phyloP scores from a whole-genome alignment of 768 basidiomycete species.

The Arthromyces matolae region DNA sequence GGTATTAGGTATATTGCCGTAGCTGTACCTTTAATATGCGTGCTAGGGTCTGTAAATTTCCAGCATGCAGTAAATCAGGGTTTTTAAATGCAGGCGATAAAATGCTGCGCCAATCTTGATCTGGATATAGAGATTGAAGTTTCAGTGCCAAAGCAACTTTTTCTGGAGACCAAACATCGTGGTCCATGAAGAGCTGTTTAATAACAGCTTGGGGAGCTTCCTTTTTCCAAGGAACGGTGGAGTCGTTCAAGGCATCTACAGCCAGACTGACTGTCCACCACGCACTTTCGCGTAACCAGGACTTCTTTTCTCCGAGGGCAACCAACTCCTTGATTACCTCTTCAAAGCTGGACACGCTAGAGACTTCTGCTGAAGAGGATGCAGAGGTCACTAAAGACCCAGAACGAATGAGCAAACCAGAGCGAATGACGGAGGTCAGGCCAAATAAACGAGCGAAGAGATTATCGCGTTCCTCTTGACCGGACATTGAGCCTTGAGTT shows the following conservation, averaged over 20 bases:
- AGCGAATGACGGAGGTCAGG: constrained; percentile 78
- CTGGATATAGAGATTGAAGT: constrained; percentile 57
- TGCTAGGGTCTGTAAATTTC: constrained; percentile 74
- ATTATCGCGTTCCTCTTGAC: constrained; percentile 90
- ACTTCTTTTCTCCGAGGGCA: constrained; percentile 74
- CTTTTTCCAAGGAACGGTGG: constrained; percentile 67
- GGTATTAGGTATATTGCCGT: background rate
- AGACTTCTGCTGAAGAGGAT: constrained; percentile 49
- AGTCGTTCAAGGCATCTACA: constrained; percentile 54
- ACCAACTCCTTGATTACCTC: constrained; percentile 59
- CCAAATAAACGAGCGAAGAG: constrained; percentile 93
- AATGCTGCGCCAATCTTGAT: constrained; percentile 62
- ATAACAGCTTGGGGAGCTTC: constrained; percentile 54
- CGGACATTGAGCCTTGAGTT: constrained; percentile 70
- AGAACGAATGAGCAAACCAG: constrained; percentile 70
- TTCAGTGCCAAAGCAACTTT: constrained; percentile 79
- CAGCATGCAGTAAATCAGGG: constrained; percentile 57
- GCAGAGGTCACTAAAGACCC: constrained; percentile 50
- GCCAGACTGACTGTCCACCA: constrained; percentile 79
- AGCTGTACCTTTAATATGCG: constrained; percentile 70
- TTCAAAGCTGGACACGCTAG: constrained; percentile 56
- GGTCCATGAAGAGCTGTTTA: constrained; percentile 49
- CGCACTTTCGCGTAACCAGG: constrained; percentile 87
- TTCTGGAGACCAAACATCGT: constrained; percentile 76
- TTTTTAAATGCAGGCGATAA: constrained; percentile 77